phyloP scores from a whole-genome alignment of 257 asterid species.

The Fraxinus excelsior region DNA sequence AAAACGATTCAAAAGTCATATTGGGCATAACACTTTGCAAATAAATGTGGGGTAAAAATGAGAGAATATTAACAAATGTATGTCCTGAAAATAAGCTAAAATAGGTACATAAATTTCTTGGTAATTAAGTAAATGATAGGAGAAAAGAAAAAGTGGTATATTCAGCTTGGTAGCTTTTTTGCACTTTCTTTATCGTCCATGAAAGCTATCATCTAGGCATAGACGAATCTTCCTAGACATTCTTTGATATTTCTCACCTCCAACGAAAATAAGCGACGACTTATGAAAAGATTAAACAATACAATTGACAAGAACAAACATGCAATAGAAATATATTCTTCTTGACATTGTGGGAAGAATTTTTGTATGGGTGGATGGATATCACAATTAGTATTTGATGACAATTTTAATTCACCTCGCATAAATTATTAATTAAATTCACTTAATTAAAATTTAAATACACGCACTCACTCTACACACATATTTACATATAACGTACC shows the following conservation, averaged over 20 bases:
- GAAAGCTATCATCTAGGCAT: background rate
- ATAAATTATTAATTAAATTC: background rate
- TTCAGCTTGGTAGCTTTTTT: slow-evolving; percentile 27
- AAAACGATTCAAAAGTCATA: background rate
- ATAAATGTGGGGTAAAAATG: background rate
- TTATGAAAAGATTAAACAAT: too few relatives aligned
- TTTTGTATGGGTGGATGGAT: background rate
- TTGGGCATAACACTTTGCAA: background rate
- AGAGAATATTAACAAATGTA: background rate
- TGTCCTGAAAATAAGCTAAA: background rate
- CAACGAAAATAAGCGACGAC: background rate
- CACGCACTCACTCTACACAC: too few relatives aligned
- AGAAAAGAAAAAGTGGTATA: slow-evolving; percentile 37
- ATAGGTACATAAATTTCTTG: background rate
- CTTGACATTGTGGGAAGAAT: background rate
- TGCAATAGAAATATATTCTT: background rate
- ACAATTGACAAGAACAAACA: background rate
- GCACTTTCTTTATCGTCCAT: slow-evolving; percentile 32
- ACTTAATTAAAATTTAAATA: too few relatives aligned
- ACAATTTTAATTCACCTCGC: background rate
- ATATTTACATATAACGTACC: background rate
- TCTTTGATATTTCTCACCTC: background rate
- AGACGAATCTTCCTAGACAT: background rate
- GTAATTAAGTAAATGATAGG: background rate
- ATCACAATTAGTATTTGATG: background rate